These are phyloP conservation scores for Ceratocystis ficicola DNA, from an alignment of 2,329 filamentous ascomycete species.

Conservation along the genomic window DNA sequence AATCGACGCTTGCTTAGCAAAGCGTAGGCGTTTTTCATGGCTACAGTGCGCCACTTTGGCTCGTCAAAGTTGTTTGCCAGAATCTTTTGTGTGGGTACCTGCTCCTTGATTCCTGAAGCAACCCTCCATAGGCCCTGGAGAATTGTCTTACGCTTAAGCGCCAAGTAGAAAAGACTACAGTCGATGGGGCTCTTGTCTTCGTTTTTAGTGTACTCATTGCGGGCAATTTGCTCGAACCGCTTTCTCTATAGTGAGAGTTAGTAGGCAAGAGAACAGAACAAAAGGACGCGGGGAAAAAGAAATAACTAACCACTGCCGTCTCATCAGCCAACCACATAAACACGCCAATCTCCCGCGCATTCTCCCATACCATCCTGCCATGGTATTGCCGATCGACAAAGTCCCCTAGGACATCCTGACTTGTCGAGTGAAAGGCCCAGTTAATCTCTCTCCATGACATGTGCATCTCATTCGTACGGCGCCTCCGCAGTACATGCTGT, in stretches of 20 bases:
- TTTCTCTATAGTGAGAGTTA: slow-evolving; percentile 25
- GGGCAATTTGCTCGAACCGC: slow-evolving; percentile 70
- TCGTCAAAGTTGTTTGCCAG: slow-evolving; percentile 86
- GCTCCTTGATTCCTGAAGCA: slow-evolving; percentile 79
- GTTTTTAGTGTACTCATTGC: slow-evolving; percentile 82
- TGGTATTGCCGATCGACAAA: slow-evolving; percentile 71
- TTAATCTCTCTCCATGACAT: slow-evolving; percentile 70
- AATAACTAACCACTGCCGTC: slow-evolving; percentile 54
- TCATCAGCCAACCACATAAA: slow-evolving; percentile 89
- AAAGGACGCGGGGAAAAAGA: too few species aligned
- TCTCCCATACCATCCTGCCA: slow-evolving; percentile 68
- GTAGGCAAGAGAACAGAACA: background rate
- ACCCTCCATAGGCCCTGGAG: slow-evolving; percentile 90
- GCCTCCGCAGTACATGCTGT: slow-evolving; percentile 60
- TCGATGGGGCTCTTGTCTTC: slow-evolving; percentile 83
- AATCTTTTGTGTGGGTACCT: slow-evolving; percentile 63
- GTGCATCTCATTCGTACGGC: slow-evolving; percentile 49
- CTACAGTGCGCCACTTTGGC: slow-evolving; percentile 73
- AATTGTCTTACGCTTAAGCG: slow-evolving; percentile 79
- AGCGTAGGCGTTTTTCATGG: slow-evolving; percentile 92
- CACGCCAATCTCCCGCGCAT: slow-evolving; percentile 74
- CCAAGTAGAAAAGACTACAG: slow-evolving; percentile 83
- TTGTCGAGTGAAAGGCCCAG: slow-evolving; percentile 73
- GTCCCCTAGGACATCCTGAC: slow-evolving; percentile 81
- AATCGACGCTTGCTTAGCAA: slow-evolving; percentile 83